Conservation (phyloP, 352 stramenopile genomes). For the Peronospora destructor region DNA sequence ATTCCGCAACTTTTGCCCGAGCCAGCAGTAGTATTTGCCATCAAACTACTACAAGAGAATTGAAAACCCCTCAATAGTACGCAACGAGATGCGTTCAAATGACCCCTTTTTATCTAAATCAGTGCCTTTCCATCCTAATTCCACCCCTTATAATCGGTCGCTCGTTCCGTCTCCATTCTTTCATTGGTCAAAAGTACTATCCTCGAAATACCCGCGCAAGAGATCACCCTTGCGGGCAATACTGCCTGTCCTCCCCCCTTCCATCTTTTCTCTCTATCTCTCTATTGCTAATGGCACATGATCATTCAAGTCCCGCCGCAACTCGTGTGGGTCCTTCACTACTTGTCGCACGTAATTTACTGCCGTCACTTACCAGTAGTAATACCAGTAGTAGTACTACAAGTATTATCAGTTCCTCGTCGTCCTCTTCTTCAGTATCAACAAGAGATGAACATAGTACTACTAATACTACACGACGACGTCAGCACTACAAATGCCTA, state of each 20-base stretch:
- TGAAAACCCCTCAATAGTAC: too few relatives aligned
- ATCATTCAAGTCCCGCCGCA: conserved; percentile 16
- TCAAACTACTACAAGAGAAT: conserved; percentile 26
- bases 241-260: not conserved
- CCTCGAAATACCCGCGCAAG: conserved; percentile 1
- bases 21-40: conserved; percentile 31
- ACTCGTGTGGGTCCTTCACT: conserved; percentile 14
- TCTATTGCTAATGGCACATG: conserved; percentile 27
- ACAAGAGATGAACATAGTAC: conserved; percentile 4
- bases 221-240: conserved; percentile 1
- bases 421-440: conserved; percentile 18
- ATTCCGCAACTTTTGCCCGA: conserved; percentile 36
- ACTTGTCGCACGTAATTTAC: conserved; percentile 29
- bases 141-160: too few relatives aligned
- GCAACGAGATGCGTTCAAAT: not conserved
- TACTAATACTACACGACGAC: conserved; percentile 5
- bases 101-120: too few relatives aligned
- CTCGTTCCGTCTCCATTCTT: not conserved
- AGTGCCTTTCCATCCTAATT: too few relatives aligned
- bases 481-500: conserved; percentile 19
- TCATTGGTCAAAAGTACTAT: conserved; percentile 11
- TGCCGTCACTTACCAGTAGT: conserved; percentile 18
- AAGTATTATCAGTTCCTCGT: conserved; percentile 22
- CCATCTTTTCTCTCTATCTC: not conserved
- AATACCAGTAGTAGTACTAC: conserved; percentile 21